phyloP scores from a whole-genome alignment of 495 filamentous ascomycete species.

The Daldinia vernicosa region DNA sequence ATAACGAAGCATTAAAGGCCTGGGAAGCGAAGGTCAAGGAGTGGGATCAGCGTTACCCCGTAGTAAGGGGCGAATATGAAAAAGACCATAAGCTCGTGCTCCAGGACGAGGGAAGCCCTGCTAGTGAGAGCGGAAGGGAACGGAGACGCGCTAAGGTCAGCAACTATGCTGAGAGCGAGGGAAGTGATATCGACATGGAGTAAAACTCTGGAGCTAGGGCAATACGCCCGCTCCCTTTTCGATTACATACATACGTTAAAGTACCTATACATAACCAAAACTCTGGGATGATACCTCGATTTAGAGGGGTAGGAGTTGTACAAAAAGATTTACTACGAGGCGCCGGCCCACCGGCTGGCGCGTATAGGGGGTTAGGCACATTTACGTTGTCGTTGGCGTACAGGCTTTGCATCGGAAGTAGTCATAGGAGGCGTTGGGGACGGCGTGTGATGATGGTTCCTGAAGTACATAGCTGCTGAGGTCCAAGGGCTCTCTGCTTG shows the following conservation, averaged over 20 bases:
- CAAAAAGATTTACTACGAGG: slow-evolving; percentile 7
- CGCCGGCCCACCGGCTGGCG: neutral
- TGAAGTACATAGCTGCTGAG: neutral
- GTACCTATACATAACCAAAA: neutral
- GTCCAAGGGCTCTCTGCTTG: neutral
- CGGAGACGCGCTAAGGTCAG: slow-evolving; percentile 47
- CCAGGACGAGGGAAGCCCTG: slow-evolving; percentile 31
- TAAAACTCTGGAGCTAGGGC: neutral
- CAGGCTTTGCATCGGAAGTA: slow-evolving; percentile 24
- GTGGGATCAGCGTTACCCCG: slow-evolving; percentile 74
- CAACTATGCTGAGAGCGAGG: slow-evolving; percentile 53
- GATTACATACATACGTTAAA: neutral
- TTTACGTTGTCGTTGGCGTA: slow-evolving; percentile 13
- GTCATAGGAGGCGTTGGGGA: slow-evolving; percentile 24
- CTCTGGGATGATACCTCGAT: slow-evolving; percentile 3
- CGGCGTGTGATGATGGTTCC: neutral
- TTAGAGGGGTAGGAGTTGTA: slow-evolving; percentile 6
- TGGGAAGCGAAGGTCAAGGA: slow-evolving; percentile 67
- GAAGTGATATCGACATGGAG: slow-evolving; percentile 40
- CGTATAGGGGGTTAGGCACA: slow-evolving; percentile 8
- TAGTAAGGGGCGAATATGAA: slow-evolving; percentile 70
- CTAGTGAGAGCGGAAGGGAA: slow-evolving; percentile 37
- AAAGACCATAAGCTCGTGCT: slow-evolving; percentile 61
- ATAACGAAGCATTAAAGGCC: slow-evolving; percentile 63
- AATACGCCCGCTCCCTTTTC: neutral